Percentiles rank a stretch among this genome's conserved stretches.
These are phyloP conservation scores for Uronychia setigera DNA, from an alignment of 73 alveolate genomes.

Conservation along the genomic window DNA sequence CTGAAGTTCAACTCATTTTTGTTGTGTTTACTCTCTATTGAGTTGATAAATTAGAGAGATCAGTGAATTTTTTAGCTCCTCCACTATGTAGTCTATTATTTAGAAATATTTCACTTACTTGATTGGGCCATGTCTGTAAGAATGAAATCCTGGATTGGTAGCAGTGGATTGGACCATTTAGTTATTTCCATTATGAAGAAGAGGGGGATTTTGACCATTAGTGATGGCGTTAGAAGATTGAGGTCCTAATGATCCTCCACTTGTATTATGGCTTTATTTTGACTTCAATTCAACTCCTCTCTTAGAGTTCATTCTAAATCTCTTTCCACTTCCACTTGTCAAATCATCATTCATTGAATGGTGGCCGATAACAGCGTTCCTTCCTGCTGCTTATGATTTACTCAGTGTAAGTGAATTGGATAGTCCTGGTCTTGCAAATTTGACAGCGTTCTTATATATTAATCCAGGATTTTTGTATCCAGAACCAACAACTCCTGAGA, in stretches of 20 bases:
- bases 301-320: neutral
- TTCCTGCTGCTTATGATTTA: neutral
- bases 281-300: neutral
- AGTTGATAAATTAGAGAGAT: neutral
- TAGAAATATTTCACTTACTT: neutral
- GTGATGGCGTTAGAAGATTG: neutral
- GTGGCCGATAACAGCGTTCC: neutral
- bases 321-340: neutral
- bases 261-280: neutral
- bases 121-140: neutral
- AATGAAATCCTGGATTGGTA: neutral
- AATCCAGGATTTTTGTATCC: neutral
- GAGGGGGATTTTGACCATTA: no score
- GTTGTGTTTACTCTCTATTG: neutral
- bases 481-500: neutral
- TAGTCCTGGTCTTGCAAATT: neutral
- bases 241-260: no score
- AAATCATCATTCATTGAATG: neutral
- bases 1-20: neutral
- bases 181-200: no score
- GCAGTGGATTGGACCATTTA: neutral
- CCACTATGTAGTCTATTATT: neutral
- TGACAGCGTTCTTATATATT: neutral
- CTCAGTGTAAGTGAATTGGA: neutral
- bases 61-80: neutral